Evolutionary conservation across 2,329 filamentous ascomycete species (phyloP).

Genomic region (Hypomyces perniciosus): DNA sequence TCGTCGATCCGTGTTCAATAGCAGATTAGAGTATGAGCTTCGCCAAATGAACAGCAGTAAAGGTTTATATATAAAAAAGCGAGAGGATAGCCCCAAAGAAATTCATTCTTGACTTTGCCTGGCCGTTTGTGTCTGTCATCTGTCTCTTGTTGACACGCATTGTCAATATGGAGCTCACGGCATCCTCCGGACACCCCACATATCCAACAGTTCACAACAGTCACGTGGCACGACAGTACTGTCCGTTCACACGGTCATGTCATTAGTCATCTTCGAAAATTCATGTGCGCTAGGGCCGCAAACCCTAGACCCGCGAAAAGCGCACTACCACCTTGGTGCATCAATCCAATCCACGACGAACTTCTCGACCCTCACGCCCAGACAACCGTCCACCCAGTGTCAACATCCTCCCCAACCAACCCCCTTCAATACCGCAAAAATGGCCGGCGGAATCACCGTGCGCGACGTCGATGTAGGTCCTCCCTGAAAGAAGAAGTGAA

Average conservation of each 20-base stretch:
- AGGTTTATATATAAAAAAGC: too few species aligned
- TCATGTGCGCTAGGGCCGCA: slow-evolving; percentile 24
- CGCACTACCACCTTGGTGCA: slow-evolving; percentile 18
- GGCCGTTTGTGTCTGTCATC: too few species aligned
- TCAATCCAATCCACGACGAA: slow-evolving; percentile 19
- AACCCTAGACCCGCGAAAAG: slow-evolving; percentile 27
- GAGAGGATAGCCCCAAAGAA: too few species aligned
- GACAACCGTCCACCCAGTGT: slow-evolving; percentile 26
- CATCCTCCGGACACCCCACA: neutral
- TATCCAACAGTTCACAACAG: too few species aligned
- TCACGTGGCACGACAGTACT: neutral
- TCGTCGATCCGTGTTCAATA: too few species aligned
- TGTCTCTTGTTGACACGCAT: too few species aligned
- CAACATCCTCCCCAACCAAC: slow-evolving; percentile 20
- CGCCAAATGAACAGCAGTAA: too few species aligned
- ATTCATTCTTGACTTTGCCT: too few species aligned
- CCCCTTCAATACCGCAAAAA: slow-evolving; percentile 55
- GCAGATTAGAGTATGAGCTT: too few species aligned
- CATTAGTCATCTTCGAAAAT: slow-evolving; percentile 19
- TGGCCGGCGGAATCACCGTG: slow-evolving; percentile 74
- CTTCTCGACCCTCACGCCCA: slow-evolving; percentile 19
- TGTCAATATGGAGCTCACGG: neutral
- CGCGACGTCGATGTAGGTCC: slow-evolving; percentile 77
- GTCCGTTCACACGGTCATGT: neutral
- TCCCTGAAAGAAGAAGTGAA: slow-evolving; percentile 22